phyloP scores from a whole-genome alignment of 1,284 basidiomycete genomes.

The Trichosporon coremiiforme region DNA sequence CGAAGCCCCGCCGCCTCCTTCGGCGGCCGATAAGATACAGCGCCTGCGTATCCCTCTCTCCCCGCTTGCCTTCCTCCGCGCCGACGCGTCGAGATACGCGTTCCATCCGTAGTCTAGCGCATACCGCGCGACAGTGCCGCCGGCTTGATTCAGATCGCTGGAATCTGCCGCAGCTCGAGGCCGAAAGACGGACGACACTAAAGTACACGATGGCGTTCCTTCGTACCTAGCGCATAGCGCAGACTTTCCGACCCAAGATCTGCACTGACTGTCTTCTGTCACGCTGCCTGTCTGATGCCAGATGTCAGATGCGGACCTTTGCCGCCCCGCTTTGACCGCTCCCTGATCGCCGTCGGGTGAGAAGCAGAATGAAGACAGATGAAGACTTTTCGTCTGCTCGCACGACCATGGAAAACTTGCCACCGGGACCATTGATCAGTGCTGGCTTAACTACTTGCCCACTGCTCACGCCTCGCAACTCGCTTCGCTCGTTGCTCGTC shows the following conservation, averaged over 20 bases:
- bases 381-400: background rate
- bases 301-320: too few species aligned
- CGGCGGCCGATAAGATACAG: background rate
- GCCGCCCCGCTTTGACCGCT: too few species aligned
- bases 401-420: background rate
- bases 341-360: too few species aligned
- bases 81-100: background rate
- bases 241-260: too few species aligned
- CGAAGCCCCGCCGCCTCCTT: too few species aligned
- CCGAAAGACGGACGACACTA: too few species aligned
- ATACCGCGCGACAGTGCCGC: too few species aligned
- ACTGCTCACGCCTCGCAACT: background rate
- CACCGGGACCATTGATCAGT: background rate
- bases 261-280: too few species aligned
- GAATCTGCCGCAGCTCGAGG: too few species aligned
- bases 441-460: too few species aligned
- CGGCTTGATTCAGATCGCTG: background rate
- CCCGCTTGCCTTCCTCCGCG: background rate
- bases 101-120: background rate
- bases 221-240: background rate
- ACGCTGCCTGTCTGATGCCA: too few species aligned
- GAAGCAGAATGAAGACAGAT: too few species aligned
- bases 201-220: background rate
- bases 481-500: background rate
- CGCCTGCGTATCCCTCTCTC: background rate